phyloP scores from a whole-genome alignment of 2,329 filamentous ascomycete genomes.

The Biscogniauxia mediterranea region DNA sequence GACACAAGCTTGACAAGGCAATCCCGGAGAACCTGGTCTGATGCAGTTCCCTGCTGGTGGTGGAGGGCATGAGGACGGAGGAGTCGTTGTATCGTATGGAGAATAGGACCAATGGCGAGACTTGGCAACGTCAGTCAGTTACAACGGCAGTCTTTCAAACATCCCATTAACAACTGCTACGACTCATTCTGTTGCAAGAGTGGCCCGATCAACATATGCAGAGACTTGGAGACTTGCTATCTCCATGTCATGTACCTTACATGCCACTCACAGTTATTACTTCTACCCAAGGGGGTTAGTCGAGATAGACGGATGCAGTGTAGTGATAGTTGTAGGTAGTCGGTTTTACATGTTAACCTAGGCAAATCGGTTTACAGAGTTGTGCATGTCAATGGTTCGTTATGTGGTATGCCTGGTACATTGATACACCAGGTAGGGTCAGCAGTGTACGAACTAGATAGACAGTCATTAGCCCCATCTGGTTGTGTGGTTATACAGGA shows the following conservation, averaged over 20 bases:
- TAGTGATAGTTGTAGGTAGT: no score
- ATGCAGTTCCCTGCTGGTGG: background rate
- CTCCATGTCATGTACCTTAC: background rate
- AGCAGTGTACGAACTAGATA: no score
- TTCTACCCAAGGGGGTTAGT: background rate
- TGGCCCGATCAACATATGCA: background rate
- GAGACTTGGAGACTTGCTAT: background rate
- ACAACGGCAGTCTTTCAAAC: background rate
- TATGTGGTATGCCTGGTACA: no score
- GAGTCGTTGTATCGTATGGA: background rate
- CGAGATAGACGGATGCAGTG: background rate
- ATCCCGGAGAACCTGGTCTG: slow-evolving; percentile 7
- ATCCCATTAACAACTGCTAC: background rate
- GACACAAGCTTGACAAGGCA: slow-evolving; percentile 10
- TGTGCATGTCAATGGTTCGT: no score
- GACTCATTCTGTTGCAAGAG: background rate
- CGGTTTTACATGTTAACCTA: no score
- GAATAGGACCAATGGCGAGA: background rate
- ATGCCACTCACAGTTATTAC: background rate
- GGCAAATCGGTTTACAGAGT: no score
- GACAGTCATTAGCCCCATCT: background rate
- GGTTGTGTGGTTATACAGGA: background rate
- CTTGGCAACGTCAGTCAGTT: background rate
- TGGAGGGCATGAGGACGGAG: background rate
- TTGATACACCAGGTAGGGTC: no score